Conservation (phyloP, 202 grass and related monocot genomes). For the Brachypodium distachyon region DNA sequence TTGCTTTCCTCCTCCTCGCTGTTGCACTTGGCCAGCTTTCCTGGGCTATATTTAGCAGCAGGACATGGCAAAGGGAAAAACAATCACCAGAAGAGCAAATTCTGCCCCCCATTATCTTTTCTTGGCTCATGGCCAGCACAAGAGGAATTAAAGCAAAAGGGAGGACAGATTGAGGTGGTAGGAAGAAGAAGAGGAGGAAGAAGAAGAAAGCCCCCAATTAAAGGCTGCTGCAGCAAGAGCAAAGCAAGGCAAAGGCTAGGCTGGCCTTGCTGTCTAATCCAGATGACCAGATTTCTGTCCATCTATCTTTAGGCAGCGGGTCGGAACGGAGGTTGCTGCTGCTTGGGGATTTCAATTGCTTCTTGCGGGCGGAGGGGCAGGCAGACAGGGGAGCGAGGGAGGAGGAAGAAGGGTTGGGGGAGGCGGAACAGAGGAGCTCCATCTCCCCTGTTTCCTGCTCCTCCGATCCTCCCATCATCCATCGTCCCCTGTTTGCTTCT, state of each 20-base stretch:
- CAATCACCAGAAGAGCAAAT: slow-evolving; percentile 13
- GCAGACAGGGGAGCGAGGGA: neutral
- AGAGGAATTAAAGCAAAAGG: slow-evolving; percentile 51
- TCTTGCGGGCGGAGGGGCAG: neutral
- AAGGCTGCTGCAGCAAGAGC: slow-evolving; percentile 13
- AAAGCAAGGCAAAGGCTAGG: neutral
- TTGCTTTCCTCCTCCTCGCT: neutral
- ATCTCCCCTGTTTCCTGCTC: slow-evolving; percentile 42
- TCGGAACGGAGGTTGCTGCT: neutral
- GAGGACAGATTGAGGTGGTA: slow-evolving; percentile 4
- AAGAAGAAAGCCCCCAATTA: slow-evolving; percentile 20
- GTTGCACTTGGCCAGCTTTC: slow-evolving; percentile 29
- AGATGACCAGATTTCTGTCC: slow-evolving; percentile 8
- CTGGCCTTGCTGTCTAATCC: neutral
- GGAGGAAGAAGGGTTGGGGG: neutral
- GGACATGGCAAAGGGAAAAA: neutral
- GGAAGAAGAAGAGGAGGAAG: neutral
- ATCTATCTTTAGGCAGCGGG: slow-evolving; percentile 59
- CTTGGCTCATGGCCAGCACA: slow-evolving; percentile 23
- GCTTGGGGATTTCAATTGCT: slow-evolving; percentile 6
- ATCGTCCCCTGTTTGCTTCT: neutral
- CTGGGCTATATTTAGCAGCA: slow-evolving; percentile 24
- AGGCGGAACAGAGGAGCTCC: slow-evolving; percentile 23
- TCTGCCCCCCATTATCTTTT: slow-evolving; percentile 21
- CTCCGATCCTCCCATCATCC: slow-evolving; percentile 8